A percentile compares a stretch with the other conserved stretches of the same genome.
Conservation (phyloP, 2,329 filamentous ascomycete species). For the Fusarium sp. region DNA sequence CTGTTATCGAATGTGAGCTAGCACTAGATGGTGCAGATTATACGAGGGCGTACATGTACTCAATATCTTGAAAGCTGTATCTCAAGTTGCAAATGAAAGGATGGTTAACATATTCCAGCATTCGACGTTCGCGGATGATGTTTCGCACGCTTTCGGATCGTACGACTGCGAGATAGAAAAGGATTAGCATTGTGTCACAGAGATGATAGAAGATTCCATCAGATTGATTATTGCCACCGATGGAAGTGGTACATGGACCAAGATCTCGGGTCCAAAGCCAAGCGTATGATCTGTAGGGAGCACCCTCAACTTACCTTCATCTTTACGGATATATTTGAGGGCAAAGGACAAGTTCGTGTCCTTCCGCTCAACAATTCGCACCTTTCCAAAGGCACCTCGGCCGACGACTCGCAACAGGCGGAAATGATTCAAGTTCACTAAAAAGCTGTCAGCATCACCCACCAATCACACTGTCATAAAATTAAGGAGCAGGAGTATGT, state of each 20-base stretch:
- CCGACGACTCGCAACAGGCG: slow-evolving; percentile 93
- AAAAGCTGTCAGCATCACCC: slow-evolving; percentile 10
- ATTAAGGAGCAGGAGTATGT: neutral
- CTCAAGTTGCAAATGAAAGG: slow-evolving; percentile 98
- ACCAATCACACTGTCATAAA: neutral
- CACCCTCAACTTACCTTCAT: slow-evolving; percentile 76
- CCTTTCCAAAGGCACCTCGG: slow-evolving; percentile 97
- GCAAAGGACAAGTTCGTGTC: slow-evolving; percentile 94
- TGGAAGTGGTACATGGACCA: neutral
- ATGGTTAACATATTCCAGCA: slow-evolving; percentile 98
- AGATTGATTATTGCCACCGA: neutral
- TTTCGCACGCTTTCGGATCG: slow-evolving; percentile 97
- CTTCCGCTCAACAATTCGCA: slow-evolving; percentile 97
- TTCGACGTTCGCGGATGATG: slow-evolving; percentile 95
- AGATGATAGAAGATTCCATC: neutral
- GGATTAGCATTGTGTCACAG: slow-evolving; percentile 33
- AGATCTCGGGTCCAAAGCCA: neutral
- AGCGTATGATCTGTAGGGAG: neutral
- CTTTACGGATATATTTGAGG: slow-evolving; percentile 97
- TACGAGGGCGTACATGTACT: slow-evolving; percentile 81
- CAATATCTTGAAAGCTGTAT: slow-evolving; percentile 98
- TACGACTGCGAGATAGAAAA: slow-evolving; percentile 70
- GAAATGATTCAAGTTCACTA: slow-evolving; percentile 98
- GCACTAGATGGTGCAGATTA: neutral
- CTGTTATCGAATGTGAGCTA: slow-evolving; percentile 53